Percentiles rank a stretch among this genome's conserved stretches.
These are phyloP conservation scores for Orychophragmus violaceus DNA, from an alignment of 345 rosid genomes.

Conservation along the genomic window DNA sequence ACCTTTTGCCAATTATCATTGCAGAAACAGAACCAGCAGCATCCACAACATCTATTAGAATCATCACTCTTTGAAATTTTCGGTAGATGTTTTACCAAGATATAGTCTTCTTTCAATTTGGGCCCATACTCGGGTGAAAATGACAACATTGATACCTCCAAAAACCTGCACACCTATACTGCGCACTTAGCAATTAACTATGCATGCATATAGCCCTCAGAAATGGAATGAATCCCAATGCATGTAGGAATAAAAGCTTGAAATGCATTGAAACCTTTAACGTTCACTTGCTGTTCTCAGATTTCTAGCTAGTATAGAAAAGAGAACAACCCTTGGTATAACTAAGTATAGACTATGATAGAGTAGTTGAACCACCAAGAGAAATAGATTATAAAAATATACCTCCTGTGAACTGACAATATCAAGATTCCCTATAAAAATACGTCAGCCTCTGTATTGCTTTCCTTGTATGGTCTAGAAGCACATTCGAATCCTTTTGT, in stretches of 20 bases:
- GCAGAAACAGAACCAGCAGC: too few relatives aligned
- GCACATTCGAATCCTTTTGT: conserved; percentile 76
- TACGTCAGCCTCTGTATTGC: conserved; percentile 81
- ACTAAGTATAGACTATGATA: conserved; percentile 4
- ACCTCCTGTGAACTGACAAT: too few relatives aligned
- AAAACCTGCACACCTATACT: conserved; percentile 87
- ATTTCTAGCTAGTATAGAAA: conserved; percentile 7
- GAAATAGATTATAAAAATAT: conserved; percentile 1
- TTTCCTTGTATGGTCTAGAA: conserved; percentile 89
- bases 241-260: neutral
- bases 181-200: conserved; percentile 28
- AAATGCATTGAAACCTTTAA: neutral
- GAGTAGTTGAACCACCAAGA: neutral
- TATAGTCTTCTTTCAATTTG: conserved; percentile 90
- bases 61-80: conserved; percentile 48
- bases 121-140: conserved; percentile 86
- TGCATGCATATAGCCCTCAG: conserved; percentile 3
- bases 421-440: too few relatives aligned
- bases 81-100: conserved; percentile 90
- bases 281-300: neutral
- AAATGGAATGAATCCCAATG: conserved; percentile 1
- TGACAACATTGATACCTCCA: conserved; percentile 94
- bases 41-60: too few relatives aligned
- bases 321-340: conserved; percentile 13
- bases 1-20: too few relatives aligned